Evolutionary conservation across 495 filamentous ascomycete species (phyloP).

Genomic region (Penicillium cataractarum): DNA sequence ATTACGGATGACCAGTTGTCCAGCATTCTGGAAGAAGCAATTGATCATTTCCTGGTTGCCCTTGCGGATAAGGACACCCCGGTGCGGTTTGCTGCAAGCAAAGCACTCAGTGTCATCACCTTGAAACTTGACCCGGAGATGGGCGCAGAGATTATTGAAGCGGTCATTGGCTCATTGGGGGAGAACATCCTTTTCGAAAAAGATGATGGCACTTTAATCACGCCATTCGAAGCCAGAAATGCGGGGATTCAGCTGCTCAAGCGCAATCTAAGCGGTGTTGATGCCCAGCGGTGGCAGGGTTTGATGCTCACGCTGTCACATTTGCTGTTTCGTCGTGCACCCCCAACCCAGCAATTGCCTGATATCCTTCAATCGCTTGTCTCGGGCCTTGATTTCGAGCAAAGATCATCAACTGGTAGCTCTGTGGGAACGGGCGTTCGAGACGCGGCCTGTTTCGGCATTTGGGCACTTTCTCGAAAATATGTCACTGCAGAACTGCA

Average conservation of each 20-base stretch:
- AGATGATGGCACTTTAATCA: slow-evolving; percentile 41
- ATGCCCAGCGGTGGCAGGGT: slow-evolving; percentile 89
- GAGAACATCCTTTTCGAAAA: slow-evolving; percentile 74
- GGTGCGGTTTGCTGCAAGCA: slow-evolving; percentile 87
- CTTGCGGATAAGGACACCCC: slow-evolving; percentile 87
- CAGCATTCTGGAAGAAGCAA: slow-evolving; percentile 51
- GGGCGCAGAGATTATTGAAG: slow-evolving; percentile 83
- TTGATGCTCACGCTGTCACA: slow-evolving; percentile 85
- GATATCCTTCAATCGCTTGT: slow-evolving; percentile 72
- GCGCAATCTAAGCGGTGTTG: slow-evolving; percentile 70
- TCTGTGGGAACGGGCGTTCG: slow-evolving; percentile 92
- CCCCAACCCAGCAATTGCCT: slow-evolving; percentile 65
- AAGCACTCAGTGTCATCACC: slow-evolving; percentile 85
- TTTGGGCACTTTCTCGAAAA: slow-evolving; percentile 87
- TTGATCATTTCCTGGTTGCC: slow-evolving; percentile 72
- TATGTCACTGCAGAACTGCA: slow-evolving; percentile 82
- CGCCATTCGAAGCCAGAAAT: slow-evolving; percentile 38
- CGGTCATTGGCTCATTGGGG: slow-evolving; percentile 72
- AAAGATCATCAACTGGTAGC: slow-evolving; percentile 75
- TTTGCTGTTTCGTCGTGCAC: slow-evolving; percentile 76
- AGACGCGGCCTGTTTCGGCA: slow-evolving; percentile 93
- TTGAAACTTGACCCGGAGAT: slow-evolving; percentile 76
- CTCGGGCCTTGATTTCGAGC: slow-evolving; percentile 80
- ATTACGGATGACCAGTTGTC: slow-evolving; percentile 48
- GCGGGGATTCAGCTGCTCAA: slow-evolving; percentile 40